Percentiles rank a stretch among this genome's conserved stretches.
phyloP scores from a whole-genome alignment of 2,329 filamentous ascomycete genomes.

The Podosphaera leucotricha region DNA sequence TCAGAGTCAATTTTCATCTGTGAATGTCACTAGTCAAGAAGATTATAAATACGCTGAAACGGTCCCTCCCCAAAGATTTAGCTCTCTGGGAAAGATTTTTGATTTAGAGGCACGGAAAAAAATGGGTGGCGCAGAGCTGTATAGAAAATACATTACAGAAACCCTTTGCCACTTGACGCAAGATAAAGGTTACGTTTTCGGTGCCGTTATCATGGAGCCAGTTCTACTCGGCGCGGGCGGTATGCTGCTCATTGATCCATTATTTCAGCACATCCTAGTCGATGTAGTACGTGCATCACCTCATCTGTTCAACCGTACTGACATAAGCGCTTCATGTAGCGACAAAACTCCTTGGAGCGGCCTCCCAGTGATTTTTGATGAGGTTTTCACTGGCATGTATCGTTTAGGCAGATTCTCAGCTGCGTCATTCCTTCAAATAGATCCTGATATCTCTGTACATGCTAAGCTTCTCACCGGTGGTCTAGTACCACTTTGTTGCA shows the following conservation, averaged over 20 bases:
- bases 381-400: slow-evolving; percentile 72
- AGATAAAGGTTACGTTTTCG: slow-evolving; percentile 39
- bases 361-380: slow-evolving; percentile 60
- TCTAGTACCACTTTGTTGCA: slow-evolving; percentile 52
- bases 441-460: slow-evolving; percentile 57
- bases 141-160: slow-evolving; percentile 33
- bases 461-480: slow-evolving; percentile 71
- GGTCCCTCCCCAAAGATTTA: slow-evolving; percentile 4
- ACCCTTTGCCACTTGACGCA: slow-evolving; percentile 29
- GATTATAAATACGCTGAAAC: background rate
- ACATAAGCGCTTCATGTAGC: background rate
- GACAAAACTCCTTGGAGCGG: slow-evolving; percentile 34
- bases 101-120: slow-evolving; percentile 26
- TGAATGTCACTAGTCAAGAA: background rate
- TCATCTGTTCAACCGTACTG: slow-evolving; percentile 6
- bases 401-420: slow-evolving; percentile 52
- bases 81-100: slow-evolving; percentile 32
- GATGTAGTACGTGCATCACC: slow-evolving; percentile 37
- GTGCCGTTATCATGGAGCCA: slow-evolving; percentile 59
- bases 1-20: background rate
- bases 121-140: slow-evolving; percentile 24
- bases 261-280: slow-evolving; percentile 54
- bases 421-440: slow-evolving; percentile 40
- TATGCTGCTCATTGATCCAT: slow-evolving; percentile 62
- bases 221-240: slow-evolving; percentile 62